phyloP scores from a whole-genome alignment of 1,284 basidiomycete genomes.

The Tylopilus sp. region DNA sequence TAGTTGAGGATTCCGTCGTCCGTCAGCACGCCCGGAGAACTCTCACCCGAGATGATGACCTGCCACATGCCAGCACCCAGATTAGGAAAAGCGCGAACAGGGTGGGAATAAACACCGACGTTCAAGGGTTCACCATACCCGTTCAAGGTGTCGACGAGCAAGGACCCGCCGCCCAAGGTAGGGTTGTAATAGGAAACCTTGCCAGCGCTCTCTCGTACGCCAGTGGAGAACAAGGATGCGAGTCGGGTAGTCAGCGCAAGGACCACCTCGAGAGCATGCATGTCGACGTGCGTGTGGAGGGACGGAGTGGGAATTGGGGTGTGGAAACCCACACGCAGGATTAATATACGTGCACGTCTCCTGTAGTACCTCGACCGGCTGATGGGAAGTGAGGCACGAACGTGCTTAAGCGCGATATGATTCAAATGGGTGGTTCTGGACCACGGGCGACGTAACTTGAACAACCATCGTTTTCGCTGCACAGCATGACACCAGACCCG shows the following conservation, averaged over 20 bases:
- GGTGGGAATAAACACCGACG: constrained; percentile 32
- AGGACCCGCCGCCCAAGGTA: constrained; percentile 44
- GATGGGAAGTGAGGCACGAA: constrained; percentile 1
- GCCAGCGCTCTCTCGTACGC: not conserved
- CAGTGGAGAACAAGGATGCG: constrained; percentile 4
- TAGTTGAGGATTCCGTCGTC: constrained; percentile 55
- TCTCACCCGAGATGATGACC: constrained; percentile 54
- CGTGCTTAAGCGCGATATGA: not conserved
- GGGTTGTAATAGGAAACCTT: constrained; percentile 44
- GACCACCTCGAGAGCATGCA: constrained; percentile 12
- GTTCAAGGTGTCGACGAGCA: constrained; percentile 45
- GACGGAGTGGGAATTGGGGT: not conserved
- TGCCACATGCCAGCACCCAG: constrained; percentile 15
- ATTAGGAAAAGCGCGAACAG: not conserved
- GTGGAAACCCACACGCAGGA: not conserved
- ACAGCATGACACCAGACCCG: not conserved
- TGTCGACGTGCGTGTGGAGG: not conserved
- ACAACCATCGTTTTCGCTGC: not conserved
- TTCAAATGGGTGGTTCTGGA: not conserved
- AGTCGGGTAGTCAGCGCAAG: constrained; percentile 5
- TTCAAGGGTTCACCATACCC: constrained; percentile 59
- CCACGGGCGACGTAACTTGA: not conserved
- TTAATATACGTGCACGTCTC: not conserved
- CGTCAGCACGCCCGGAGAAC: constrained; percentile 53
- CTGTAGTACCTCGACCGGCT: not conserved